Base-by-base conservation (phyloP, 345 rosid species). In the Kandelia obovata region DNA sequence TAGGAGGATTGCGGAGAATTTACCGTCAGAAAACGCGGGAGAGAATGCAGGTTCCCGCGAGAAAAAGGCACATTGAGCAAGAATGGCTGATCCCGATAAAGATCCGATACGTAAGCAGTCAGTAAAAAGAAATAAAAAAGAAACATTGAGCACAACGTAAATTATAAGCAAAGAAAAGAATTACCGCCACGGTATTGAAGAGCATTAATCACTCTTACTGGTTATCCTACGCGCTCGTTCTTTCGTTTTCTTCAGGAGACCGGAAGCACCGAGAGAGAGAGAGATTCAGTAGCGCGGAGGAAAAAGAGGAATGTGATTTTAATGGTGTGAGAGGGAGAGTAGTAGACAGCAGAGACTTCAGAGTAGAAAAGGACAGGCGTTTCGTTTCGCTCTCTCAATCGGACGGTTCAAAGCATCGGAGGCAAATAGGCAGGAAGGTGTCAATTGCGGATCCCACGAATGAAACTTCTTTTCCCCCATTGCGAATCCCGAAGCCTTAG, bases 21-120 rank as follows among this genome's bases (percentile, higher is more conserved):
- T 78, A 82, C 86, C 86, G 53, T 71, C 7, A 25, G 6, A 30
- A 65, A 74, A 66, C 13, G 49, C 57, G 32, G 11, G 57, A 67
- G 61, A 55, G 64, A 79, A 83, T 73, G 78, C 60, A 67, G 82
- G 73, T 51, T 68, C 57, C 52, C 0, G 57, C 72, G 71, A 11
- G n/a, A 62, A 28, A 15, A 37, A 77, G 16, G 63, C n/a, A 49
- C 52, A 73, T 34, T 57, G 68, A 46, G 30, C 30, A 66, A 35
- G 39, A 60, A 37, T 61, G 75, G 35, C 68, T 71, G 65, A 77
- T 73, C 80, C 58, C 73, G 66, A 72, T 1, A 55, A 78, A 79
- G 77, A 81, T 80, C 77, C 66, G 67, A 71, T 27, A 34, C 64
- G 62, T 64, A 5, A 30, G 56, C 46, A 39, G 49, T 43, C 46